Evolutionary conservation across 2,329 filamentous ascomycete species (phyloP), one percentile per base, ranked within the genome.

Genomic region (Myriosclerotinia duriaeana): DNA sequence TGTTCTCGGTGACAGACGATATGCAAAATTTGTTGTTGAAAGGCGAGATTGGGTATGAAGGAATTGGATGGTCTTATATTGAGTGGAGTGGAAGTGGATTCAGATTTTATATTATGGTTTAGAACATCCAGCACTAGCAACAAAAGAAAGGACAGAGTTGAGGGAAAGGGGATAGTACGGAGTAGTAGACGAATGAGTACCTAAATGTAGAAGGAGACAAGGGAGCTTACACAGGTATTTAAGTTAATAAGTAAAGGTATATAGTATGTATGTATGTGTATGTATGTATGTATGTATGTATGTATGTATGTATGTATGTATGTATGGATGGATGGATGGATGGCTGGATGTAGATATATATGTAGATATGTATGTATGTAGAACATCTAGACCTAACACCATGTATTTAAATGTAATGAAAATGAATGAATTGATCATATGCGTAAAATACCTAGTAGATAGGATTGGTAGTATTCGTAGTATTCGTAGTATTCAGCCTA

Each of bases 1-100:
- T 74, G 66, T 73, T 74, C 73, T 71, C 72, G 71, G 68, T 69
- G 59, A 67, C 68, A 69, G 68, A 69, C 59, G 62, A 53, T 53
- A 60, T 59, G 56, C 53, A 69, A 68, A 70, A 65, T 52, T 62
- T 59, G 66, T 64, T 62, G 56, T 60, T 52, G 54, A 40, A 61
- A 61, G 66, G 54, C 60, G 63, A 67, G 66, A 61, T 53, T 65
- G 64, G 64, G 50, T 54, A 58, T 48, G 66, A 22, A 55, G 66
- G 54, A 55, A 54, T 53, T 30, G 50, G 50, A 65, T 53, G 66
- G 62, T 36, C 62, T 65, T 53, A 55, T 65, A 48, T 53, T 58
- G 66, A 67, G 66, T 67, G 62, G 62, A 67, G 62, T 55, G 44
- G 42, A 53, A 66, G 56, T 66, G 56, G 64, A 55, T 62, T 48